Conservation (phyloP, 2,329 filamentous ascomycete species). For the Colletotrichum lindemuthianum region DNA sequence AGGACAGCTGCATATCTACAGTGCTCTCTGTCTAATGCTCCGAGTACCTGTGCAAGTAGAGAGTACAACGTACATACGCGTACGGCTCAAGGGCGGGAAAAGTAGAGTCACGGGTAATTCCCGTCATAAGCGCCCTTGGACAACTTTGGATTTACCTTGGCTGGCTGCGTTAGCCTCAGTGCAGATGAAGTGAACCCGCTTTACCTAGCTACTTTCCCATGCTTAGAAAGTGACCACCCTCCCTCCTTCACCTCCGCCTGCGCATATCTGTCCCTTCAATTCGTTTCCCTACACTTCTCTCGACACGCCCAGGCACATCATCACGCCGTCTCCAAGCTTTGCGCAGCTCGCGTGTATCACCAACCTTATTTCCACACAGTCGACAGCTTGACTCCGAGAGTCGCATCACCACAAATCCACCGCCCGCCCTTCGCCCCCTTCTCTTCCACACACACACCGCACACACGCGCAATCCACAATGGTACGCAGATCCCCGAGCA, state of each 20-base stretch:
- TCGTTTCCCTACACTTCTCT: conserved; percentile 35
- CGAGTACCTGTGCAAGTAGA: too few species aligned
- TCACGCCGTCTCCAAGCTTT: not conserved
- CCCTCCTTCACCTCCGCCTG: conserved; percentile 11
- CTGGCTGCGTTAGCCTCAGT: conserved; percentile 17
- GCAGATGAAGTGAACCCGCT: not conserved
- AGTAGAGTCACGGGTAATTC: conserved; percentile 27
- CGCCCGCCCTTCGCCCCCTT: not conserved
- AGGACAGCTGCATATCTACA: not conserved
- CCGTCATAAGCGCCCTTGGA: not conserved
- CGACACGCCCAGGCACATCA: conserved; percentile 15
- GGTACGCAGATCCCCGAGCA: conserved; percentile 31
- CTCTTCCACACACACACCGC: not conserved
- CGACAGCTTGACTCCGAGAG: not conserved
- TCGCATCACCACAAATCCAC: conserved; percentile 3
- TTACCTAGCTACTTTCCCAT: not conserved
- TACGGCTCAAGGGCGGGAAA: conserved; percentile 11
- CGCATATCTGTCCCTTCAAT: conserved; percentile 36
- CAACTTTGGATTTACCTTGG: too few species aligned
- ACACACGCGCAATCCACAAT: conserved; percentile 33
- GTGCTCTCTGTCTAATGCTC: not conserved
- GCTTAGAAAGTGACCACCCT: conserved; percentile 1
- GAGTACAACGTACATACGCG: not conserved
- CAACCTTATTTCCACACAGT: not conserved
- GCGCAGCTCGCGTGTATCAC: not conserved